These are phyloP conservation scores for Tolypocladium guangdongense DNA, from an alignment of 2,329 filamentous ascomycete species.

Conservation along the genomic window DNA sequence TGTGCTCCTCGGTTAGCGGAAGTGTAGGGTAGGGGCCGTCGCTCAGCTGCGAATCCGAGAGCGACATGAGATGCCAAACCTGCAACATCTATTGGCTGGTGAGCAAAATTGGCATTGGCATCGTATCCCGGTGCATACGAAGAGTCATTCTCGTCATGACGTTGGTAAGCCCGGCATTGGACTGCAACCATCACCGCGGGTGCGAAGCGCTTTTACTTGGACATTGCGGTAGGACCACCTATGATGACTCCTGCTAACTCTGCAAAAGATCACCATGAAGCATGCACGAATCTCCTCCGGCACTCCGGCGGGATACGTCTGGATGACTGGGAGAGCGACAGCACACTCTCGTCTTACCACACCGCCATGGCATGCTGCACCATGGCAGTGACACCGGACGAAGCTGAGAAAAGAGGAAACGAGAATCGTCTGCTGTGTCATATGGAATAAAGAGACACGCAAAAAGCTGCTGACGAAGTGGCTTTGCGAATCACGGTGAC, in stretches of 20 bases:
- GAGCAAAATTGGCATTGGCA: neutral
- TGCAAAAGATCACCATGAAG: neutral
- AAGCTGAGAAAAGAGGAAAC: neutral
- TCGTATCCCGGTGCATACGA: too few relatives aligned
- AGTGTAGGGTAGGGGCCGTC: neutral
- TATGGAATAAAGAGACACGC: neutral
- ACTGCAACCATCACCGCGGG: neutral
- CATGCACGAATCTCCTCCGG: neutral
- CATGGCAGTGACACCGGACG: too few relatives aligned
- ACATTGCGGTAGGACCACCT: too few relatives aligned
- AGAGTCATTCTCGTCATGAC: neutral
- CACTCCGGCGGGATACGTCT: neutral
- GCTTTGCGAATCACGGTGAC: neutral
- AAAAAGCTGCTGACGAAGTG: neutral
- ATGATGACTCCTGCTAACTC: neutral
- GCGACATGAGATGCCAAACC: neutral
- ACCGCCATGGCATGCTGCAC: too few relatives aligned
- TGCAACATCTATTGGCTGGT: neutral
- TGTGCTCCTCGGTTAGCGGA: neutral
- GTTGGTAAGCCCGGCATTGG: neutral
- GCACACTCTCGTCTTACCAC: neutral
- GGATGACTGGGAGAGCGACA: neutral
- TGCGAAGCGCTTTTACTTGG: too few relatives aligned
- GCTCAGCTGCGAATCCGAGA: neutral
- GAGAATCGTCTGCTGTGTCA: neutral